phyloP scores from a whole-genome alignment of 371 early-diverging fungal genomes.

The Apophysomyces sp. region DNA sequence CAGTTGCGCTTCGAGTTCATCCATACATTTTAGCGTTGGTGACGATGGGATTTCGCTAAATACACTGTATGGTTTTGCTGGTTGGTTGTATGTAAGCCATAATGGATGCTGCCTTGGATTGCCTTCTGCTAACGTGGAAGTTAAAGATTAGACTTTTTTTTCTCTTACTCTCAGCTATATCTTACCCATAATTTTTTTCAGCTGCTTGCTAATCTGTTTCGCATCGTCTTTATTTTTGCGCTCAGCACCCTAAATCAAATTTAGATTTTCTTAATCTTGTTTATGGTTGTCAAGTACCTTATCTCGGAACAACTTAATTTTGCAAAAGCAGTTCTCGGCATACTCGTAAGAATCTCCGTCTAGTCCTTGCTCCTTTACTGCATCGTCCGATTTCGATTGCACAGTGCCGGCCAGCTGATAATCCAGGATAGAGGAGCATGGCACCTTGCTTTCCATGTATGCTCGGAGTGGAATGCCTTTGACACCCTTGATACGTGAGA shows the following conservation, averaged over 20 bases:
- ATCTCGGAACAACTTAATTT: slow-evolving; percentile 78
- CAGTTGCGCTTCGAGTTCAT: neutral
- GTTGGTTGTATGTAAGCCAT: slow-evolving; percentile 5
- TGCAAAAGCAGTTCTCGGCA: slow-evolving; percentile 61
- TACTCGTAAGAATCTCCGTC: slow-evolving; percentile 12
- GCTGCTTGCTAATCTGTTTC: slow-evolving; percentile 49
- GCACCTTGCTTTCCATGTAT: slow-evolving; percentile 20
- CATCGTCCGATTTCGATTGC: neutral
- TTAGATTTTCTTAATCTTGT: too few species aligned
- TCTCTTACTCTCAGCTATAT: neutral
- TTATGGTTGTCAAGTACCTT: too few species aligned
- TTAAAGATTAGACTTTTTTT: neutral
- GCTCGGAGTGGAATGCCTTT: slow-evolving; percentile 78
- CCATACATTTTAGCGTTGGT: neutral
- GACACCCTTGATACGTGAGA: slow-evolving; percentile 82
- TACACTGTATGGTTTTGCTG: neutral
- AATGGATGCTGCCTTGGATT: slow-evolving; percentile 13
- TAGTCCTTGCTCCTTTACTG: neutral
- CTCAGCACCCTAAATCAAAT: slow-evolving; percentile 51
- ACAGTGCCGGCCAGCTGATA: slow-evolving; percentile 8
- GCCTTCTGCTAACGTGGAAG: slow-evolving; percentile 8
- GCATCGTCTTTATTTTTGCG: slow-evolving; percentile 70
- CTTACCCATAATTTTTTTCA: slow-evolving; percentile 7
- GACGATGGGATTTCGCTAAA: neutral
- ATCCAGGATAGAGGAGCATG: neutral